Percentiles rank a stretch among this genome's conserved stretches.
These are phyloP conservation scores for Panellus pusillus DNA, from an alignment of 768 basidiomycete species.

Conservation along the genomic window DNA sequence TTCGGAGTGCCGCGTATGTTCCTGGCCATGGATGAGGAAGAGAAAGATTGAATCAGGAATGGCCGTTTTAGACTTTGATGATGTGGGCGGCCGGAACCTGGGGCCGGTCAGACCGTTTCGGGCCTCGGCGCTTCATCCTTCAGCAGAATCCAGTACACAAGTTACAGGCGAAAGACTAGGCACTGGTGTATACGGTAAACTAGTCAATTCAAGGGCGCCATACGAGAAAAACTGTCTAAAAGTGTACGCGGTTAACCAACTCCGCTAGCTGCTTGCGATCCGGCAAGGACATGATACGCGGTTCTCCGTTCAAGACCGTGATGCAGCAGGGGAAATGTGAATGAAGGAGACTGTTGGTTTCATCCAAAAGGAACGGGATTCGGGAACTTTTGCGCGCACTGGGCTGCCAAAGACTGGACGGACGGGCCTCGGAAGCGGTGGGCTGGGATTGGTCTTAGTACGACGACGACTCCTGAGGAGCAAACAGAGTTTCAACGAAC, in stretches of 20 bases:
- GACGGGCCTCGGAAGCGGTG: background rate
- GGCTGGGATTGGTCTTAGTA: background rate
- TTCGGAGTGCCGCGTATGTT: constrained; percentile 5
- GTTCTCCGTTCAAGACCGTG: constrained; percentile 10
- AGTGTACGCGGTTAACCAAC: background rate
- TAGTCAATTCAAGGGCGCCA: too few species aligned
- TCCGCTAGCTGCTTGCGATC: constrained; percentile 1
- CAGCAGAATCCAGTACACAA: too few species aligned
- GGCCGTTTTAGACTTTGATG: too few species aligned
- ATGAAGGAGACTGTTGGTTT: constrained; percentile 7
- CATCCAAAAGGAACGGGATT: constrained; percentile 5
- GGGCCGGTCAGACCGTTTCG: too few species aligned
- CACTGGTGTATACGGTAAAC: too few species aligned
- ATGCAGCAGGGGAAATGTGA: constrained; percentile 7
- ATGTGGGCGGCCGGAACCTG: too few species aligned
- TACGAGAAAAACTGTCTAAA: too few species aligned
- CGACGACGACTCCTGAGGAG: background rate
- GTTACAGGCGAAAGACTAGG: too few species aligned
- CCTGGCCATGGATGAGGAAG: too few species aligned
- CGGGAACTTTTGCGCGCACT: constrained; percentile 2
- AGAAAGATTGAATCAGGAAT: too few species aligned
- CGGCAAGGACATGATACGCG: constrained; percentile 14
- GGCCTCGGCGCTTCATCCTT: too few species aligned
- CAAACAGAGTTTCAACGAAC: background rate
- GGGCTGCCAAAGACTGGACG: constrained; percentile 10